Percentiles rank a stretch among this genome's conserved stretches.
Evolutionary conservation across 176 grass and related monocot genomes (phyloP).

Genomic region (Oryza coarctata): DNA sequence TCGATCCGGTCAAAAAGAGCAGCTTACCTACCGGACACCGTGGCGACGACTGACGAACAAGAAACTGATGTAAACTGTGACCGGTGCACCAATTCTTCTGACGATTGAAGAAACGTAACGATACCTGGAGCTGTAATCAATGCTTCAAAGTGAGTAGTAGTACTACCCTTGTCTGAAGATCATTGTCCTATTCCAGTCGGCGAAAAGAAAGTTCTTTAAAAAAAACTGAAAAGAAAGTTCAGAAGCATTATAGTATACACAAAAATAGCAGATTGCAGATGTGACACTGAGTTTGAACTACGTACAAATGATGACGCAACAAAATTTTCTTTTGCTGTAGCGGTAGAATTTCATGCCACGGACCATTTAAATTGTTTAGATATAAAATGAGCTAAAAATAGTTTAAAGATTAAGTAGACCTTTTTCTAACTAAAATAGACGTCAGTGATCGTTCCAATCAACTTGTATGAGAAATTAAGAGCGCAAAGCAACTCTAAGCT

Average conservation of each 20-base stretch:
- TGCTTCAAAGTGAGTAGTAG: background rate
- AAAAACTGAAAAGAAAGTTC: background rate
- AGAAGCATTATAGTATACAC: background rate
- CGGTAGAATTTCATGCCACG: background rate
- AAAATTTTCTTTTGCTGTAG: background rate
- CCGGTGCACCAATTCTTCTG: background rate
- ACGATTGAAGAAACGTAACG: background rate
- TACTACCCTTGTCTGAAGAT: background rate
- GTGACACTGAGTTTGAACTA: background rate
- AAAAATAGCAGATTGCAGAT: background rate
- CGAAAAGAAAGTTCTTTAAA: background rate
- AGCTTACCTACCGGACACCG: background rate
- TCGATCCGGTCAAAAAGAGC: constrained; percentile 2
- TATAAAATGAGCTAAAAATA: no score
- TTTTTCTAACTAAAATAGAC: no score
- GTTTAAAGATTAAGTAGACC: no score
- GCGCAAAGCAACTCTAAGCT: background rate
- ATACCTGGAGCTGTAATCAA: background rate
- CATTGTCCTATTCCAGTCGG: background rate
- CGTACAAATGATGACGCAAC: background rate
- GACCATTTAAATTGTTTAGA: no score
- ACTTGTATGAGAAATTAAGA: background rate
- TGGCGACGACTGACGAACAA: background rate
- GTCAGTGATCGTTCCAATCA: background rate
- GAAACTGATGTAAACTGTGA: background rate